Conservation (phyloP, 2,329 filamentous ascomycete genomes). For the Botrytis aclada region DNA sequence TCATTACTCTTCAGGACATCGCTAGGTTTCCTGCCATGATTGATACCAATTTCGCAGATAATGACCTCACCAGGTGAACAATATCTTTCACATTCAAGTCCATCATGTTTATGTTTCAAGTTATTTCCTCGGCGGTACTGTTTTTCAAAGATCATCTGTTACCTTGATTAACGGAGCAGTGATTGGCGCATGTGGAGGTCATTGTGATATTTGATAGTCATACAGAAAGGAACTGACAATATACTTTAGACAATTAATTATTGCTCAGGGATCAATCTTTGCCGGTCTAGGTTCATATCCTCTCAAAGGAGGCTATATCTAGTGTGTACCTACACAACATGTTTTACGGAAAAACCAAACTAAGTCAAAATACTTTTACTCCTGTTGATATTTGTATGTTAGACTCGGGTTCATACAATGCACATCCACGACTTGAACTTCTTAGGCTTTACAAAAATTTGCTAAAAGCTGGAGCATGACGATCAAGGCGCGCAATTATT, state of each 20-base stretch:
- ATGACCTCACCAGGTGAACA: too few relatives aligned
- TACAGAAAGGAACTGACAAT: constrained; percentile 25
- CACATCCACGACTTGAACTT: too few relatives aligned
- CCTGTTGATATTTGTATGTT: not conserved
- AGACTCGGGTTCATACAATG: not conserved
- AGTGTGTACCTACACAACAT: not conserved
- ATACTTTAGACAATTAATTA: constrained; percentile 42
- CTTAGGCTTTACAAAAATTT: not conserved
- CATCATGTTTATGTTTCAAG: too few relatives aligned
- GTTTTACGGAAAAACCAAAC: not conserved
- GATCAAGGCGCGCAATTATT: not conserved
- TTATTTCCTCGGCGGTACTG: too few relatives aligned
- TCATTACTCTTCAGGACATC: too few relatives aligned
- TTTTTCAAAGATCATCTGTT: too few relatives aligned
- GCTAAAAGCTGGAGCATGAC: constrained; percentile 1
- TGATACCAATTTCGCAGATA: too few relatives aligned
- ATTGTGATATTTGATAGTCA: not conserved
- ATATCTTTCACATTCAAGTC: too few relatives aligned
- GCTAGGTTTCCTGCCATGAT: too few relatives aligned
- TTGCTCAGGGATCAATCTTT: constrained; percentile 46
- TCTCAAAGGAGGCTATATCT: constrained; percentile 39
- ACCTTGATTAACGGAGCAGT: too few relatives aligned
- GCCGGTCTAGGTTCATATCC: constrained; percentile 40
- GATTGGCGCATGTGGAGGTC: too few relatives aligned
- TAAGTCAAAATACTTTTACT: not conserved